Conservation (phyloP, 129 eudicot genomes). For the Silybum marianum region DNA sequence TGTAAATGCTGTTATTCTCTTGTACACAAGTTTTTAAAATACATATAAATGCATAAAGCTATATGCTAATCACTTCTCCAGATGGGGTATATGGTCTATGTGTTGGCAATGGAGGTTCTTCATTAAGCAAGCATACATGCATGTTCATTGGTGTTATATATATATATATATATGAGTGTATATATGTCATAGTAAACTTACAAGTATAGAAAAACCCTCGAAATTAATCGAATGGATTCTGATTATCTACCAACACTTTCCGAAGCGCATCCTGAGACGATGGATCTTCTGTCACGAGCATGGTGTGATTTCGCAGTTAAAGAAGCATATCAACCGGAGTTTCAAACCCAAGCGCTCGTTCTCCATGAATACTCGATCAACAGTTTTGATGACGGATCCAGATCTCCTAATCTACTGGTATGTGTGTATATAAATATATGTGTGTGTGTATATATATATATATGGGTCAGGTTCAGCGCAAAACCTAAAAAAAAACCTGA, state of each 20-base stretch:
- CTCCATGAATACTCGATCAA: slow-evolving; percentile 52
- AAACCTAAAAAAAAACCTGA: no score
- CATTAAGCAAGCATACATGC: slow-evolving; percentile 26
- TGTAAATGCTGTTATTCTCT: slow-evolving; percentile 33
- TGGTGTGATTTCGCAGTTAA: slow-evolving; percentile 96
- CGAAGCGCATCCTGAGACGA: slow-evolving; percentile 92
- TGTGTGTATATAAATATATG: not conserved
- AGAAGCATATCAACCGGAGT: slow-evolving; percentile 70
- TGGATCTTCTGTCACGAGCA: slow-evolving; percentile 88
- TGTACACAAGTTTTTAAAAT: slow-evolving; percentile 11
- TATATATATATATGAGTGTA: slow-evolving; percentile 26
- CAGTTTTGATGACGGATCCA: slow-evolving; percentile 42
- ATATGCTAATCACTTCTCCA: slow-evolving; percentile 46
- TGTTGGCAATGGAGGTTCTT: slow-evolving; percentile 38
- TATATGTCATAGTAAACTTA: not conserved
- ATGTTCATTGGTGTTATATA: slow-evolving; percentile 20
- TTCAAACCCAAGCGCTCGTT: slow-evolving; percentile 57
- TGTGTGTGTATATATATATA: no score
- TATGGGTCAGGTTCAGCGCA: no score
- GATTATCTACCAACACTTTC: slow-evolving; percentile 55
- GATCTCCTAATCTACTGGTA: slow-evolving; percentile 42
- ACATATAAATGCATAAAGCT: slow-evolving; percentile 32
- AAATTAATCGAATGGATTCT: slow-evolving; percentile 50
- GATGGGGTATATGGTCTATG: slow-evolving; percentile 49
- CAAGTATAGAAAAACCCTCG: slow-evolving; percentile 4